A percentile compares a stretch with the other conserved stretches of the same genome.
Evolutionary conservation across 1,284 basidiomycete species (phyloP).

Genomic region (Taiwanofungus camphoratus): DNA sequence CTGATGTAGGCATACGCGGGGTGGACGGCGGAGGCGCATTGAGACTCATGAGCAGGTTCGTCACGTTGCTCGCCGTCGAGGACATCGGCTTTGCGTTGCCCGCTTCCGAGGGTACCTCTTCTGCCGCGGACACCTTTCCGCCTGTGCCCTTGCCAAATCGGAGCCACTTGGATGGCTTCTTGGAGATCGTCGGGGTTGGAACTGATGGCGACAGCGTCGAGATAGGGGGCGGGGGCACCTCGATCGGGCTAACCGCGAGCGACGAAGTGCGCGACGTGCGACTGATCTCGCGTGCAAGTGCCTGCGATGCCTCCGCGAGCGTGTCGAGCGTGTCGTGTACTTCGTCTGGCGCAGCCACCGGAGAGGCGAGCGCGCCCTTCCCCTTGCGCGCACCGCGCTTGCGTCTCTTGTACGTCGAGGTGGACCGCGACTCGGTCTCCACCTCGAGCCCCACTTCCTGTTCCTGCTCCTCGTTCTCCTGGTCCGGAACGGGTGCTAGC

Average conservation of each 20-base stretch:
- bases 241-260: conserved; percentile 7
- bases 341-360: conserved; percentile 22
- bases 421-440: conserved; percentile 44
- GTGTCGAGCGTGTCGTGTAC: conserved; percentile 65
- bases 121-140: conserved; percentile 34
- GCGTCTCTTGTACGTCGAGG: conserved; percentile 67
- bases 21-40: conserved; percentile 35
- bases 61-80: conserved; percentile 62
- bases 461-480: conserved; percentile 47
- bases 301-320: conserved; percentile 76
- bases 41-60: conserved; percentile 63
- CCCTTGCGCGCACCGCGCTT: conserved; percentile 76
- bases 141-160: conserved; percentile 58
- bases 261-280: conserved; percentile 33
- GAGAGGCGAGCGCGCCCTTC: conserved; percentile 38
- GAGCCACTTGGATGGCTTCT: conserved; percentile 78
- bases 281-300: conserved; percentile 79
- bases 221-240: conserved; percentile 11
- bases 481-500: conserved; percentile 29
- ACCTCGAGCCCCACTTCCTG: conserved; percentile 30
- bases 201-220: conserved; percentile 21
- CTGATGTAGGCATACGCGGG: conserved; percentile 12
- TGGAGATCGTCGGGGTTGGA: conserved; percentile 38
- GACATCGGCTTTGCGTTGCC: conserved; percentile 35
- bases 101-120: conserved; percentile 31